These are phyloP conservation scores for Xylaria sp. DNA, from an alignment of 2,329 filamentous ascomycete species.

Conservation along the genomic window DNA sequence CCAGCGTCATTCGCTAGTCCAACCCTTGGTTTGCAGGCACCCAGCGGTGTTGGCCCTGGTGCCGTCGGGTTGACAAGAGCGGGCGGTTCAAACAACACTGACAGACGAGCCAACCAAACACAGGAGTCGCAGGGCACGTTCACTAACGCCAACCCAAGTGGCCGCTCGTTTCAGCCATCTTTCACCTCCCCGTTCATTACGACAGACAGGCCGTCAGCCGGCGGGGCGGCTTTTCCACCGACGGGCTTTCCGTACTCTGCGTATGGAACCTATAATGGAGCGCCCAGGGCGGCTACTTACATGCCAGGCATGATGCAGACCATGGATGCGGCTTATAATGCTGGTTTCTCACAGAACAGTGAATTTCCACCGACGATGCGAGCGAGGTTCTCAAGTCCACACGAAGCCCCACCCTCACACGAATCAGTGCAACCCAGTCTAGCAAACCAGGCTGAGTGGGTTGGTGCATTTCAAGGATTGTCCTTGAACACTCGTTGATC, in stretches of 20 bases:
- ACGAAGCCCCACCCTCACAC: constrained; percentile 43
- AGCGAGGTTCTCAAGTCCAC: constrained; percentile 44
- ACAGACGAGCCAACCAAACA: constrained; percentile 55
- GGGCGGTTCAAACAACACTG: constrained; percentile 49
- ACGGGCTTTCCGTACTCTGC: constrained; percentile 49
- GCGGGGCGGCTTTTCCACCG: constrained; percentile 47
- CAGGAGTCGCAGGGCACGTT: constrained; percentile 50
- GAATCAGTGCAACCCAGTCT: constrained; percentile 43
- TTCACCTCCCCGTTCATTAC: constrained; percentile 50
- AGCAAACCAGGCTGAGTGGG: constrained; percentile 63
- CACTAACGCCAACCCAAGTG: constrained; percentile 44
- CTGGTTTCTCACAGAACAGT: constrained; percentile 47
- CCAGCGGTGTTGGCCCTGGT: constrained; percentile 69
- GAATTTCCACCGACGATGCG: constrained; percentile 56
- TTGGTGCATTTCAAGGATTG: constrained; percentile 69
- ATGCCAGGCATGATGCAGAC: constrained; percentile 47
- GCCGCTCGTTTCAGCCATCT: constrained; percentile 50
- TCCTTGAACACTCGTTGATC: constrained; percentile 68
- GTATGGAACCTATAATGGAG: constrained; percentile 52
- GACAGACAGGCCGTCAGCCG: constrained; percentile 49
- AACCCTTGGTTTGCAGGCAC: constrained; percentile 72
- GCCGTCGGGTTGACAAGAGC: constrained; percentile 64
- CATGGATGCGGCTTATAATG: constrained; percentile 50
- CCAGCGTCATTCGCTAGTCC: constrained; percentile 91
- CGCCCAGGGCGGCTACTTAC: constrained; percentile 48